Percentiles rank a stretch among this genome's conserved stretches.
These are phyloP conservation scores for Eremothecium sinecaudum DNA, from an alignment of 1,139 yeast species.

Conservation along the genomic window DNA sequence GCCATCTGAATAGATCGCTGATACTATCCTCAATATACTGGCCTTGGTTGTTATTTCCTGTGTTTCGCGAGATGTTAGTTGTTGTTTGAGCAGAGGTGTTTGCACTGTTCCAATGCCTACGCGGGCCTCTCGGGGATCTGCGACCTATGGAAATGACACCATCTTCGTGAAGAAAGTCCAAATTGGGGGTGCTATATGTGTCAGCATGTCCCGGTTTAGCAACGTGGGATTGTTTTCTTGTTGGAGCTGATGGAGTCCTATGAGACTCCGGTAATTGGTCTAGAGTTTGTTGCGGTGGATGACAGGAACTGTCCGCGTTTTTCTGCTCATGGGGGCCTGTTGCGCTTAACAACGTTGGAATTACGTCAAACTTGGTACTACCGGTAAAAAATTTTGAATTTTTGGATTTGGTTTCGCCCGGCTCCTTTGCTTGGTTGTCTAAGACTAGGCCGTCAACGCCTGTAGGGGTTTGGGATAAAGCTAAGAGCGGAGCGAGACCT, in stretches of 20 bases:
- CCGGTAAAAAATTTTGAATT: neutral
- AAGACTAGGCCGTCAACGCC: neutral
- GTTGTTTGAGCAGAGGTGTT: conserved; percentile 1
- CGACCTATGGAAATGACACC: conserved; percentile 7
- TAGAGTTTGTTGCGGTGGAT: neutral
- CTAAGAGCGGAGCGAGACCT: conserved; percentile 28
- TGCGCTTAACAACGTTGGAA: conserved; percentile 5
- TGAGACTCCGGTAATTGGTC: neutral
- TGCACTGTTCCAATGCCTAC: conserved; percentile 13
- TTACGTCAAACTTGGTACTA: conserved; percentile 1
- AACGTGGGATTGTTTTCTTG: conserved; percentile 4
- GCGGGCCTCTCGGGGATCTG: conserved; percentile 12
- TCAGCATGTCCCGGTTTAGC: too few relatives aligned
- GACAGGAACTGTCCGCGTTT: neutral
- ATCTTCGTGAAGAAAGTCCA: neutral
- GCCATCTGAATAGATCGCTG: conserved; percentile 24
- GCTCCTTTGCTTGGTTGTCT: neutral
- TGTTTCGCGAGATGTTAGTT: too few relatives aligned
- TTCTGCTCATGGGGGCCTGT: too few relatives aligned
- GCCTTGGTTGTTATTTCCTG: too few relatives aligned
- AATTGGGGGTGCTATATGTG: neutral
- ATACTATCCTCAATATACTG: conserved; percentile 13
- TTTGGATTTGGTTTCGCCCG: conserved; percentile 1
- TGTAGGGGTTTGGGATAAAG: conserved; percentile 15
- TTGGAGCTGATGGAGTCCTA: conserved; percentile 6